A percentile compares a stretch with the other conserved stretches of the same genome.
Conservation (phyloP, 2,329 filamentous ascomycete genomes). For the Hymenoscyphus infarciens region DNA sequence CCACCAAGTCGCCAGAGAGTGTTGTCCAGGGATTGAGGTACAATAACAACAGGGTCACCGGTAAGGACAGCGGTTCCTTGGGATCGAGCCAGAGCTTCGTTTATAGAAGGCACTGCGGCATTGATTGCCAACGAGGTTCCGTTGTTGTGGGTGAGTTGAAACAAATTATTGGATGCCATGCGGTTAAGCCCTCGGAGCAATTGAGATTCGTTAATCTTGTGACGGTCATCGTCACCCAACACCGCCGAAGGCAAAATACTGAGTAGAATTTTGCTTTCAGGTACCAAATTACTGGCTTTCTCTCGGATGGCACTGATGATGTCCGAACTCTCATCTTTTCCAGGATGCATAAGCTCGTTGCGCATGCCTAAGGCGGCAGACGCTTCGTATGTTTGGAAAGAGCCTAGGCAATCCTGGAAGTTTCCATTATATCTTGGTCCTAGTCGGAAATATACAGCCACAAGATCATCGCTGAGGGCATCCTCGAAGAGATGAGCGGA, state of each 20-base stretch:
- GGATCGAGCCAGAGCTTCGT: conserved; percentile 77
- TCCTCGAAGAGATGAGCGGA: conserved; percentile 88
- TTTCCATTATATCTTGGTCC: conserved; percentile 92
- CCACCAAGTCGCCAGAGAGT: conserved; percentile 91
- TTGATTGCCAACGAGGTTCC: conserved; percentile 83
- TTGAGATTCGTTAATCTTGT: conserved; percentile 66
- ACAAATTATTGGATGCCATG: conserved; percentile 63
- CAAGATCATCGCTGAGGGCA: conserved; percentile 81
- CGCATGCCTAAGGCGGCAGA: conserved; percentile 86
- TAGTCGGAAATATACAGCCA: conserved; percentile 86
- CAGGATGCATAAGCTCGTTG: conserved; percentile 85
- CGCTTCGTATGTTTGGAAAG: conserved; percentile 93
- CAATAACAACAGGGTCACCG: conserved; percentile 75
- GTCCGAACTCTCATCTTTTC: conserved; percentile 86
- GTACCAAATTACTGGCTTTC: conserved; percentile 76
- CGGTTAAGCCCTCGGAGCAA: conserved; percentile 74
- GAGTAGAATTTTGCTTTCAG: conserved; percentile 76
- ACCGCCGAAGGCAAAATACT: conserved; percentile 79
- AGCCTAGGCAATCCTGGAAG: conserved; percentile 92
- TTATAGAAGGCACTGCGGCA: conserved; percentile 79
- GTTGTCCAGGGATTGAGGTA: conserved; percentile 84
- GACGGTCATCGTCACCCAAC: conserved; percentile 75
- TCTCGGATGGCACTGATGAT: conserved; percentile 84
- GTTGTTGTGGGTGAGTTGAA: conserved; percentile 66
- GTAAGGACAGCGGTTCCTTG: conserved; percentile 80